phyloP scores from a whole-genome alignment of 1,139 yeast species.

The Zygoascus sp. region DNA sequence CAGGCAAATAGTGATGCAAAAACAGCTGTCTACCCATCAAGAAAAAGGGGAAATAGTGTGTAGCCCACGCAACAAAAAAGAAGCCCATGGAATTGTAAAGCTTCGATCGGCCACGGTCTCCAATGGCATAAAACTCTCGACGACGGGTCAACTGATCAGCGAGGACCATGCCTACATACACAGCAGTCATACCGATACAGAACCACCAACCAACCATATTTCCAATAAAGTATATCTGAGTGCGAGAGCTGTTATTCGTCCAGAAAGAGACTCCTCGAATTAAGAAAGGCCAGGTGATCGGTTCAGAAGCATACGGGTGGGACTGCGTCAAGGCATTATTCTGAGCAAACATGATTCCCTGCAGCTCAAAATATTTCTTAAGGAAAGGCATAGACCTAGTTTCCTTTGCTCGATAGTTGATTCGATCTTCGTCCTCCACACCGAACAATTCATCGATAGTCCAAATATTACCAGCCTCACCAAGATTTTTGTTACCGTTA shows the following conservation, averaged over 20 bases:
- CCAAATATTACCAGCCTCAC: constrained; percentile 71
- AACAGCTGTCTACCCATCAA: constrained; percentile 93
- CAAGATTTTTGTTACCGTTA: constrained; percentile 82
- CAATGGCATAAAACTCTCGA: constrained; percentile 59
- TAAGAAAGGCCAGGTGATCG: constrained; percentile 91
- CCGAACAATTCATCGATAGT: constrained; percentile 65
- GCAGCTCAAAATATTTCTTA: constrained; percentile 86
- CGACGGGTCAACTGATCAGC: constrained; percentile 78
- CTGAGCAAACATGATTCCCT: constrained; percentile 83
- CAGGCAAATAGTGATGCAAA: constrained; percentile 96
- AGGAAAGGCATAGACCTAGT: constrained; percentile 67
- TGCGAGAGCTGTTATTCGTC: constrained; percentile 58
- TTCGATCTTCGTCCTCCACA: constrained; percentile 56
- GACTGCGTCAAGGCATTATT: constrained; percentile 81
- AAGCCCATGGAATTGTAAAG: constrained; percentile 80
- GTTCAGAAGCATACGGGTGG: constrained; percentile 95
- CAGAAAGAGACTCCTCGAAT: constrained; percentile 93
- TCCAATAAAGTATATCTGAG: constrained; percentile 86
- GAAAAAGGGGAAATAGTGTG: constrained; percentile 68
- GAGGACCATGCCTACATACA: constrained; percentile 56
- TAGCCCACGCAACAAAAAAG: constrained; percentile 88
- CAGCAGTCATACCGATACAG: constrained; percentile 63
- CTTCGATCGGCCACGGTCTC: constrained; percentile 61
- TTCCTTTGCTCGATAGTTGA: constrained; percentile 46
- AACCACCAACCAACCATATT: constrained; percentile 92